phyloP scores from a whole-genome alignment of 352 stramenopile genomes.

The Phytophthora ramorum region DNA sequence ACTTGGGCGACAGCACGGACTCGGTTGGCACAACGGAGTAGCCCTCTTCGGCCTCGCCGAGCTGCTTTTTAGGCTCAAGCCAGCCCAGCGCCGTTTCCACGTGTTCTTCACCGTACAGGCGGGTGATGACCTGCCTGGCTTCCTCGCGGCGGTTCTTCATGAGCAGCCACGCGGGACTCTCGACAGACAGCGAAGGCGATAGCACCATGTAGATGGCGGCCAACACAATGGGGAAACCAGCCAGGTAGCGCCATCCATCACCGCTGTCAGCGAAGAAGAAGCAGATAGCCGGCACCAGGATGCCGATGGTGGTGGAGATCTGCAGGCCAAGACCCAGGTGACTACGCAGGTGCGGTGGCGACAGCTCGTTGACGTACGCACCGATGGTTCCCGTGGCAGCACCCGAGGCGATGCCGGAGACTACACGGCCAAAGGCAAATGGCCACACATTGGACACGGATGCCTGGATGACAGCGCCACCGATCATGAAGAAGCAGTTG shows the following conservation, averaged over 20 bases:
- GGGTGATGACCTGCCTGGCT: slow-evolving; percentile 9
- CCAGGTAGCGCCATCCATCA: slow-evolving; percentile 51
- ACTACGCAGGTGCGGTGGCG: slow-evolving; percentile 5
- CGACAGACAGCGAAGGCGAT: slow-evolving; percentile 42
- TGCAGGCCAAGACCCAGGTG: slow-evolving; percentile 5
- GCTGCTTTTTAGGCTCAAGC: slow-evolving; percentile 13
- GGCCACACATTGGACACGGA: slow-evolving; percentile 6
- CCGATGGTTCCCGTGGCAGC: slow-evolving; percentile 6
- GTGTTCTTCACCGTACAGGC: slow-evolving; percentile 24
- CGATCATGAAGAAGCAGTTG: slow-evolving; percentile 42
- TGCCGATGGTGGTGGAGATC: slow-evolving; percentile 12
- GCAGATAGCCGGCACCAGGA: slow-evolving; percentile 8
- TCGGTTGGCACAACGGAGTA: neutral
- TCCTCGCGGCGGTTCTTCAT: slow-evolving; percentile 13
- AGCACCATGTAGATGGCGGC: slow-evolving; percentile 39
- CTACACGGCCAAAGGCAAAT: slow-evolving; percentile 1
- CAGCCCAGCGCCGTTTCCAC: slow-evolving; percentile 11
- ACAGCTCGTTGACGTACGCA: slow-evolving; percentile 10
- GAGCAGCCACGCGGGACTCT: slow-evolving; percentile 42
- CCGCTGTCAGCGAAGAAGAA: slow-evolving; percentile 18
- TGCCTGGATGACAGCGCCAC: slow-evolving; percentile 28
- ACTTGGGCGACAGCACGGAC: slow-evolving; percentile 18
- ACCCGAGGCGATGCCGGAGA: slow-evolving; percentile 5
- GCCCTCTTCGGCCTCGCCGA: neutral
- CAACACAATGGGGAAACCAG: slow-evolving; percentile 50